Evolutionary conservation across 371 early-diverging fungal genomes (phyloP).

Genomic region (Sporodiniella umbellata): DNA sequence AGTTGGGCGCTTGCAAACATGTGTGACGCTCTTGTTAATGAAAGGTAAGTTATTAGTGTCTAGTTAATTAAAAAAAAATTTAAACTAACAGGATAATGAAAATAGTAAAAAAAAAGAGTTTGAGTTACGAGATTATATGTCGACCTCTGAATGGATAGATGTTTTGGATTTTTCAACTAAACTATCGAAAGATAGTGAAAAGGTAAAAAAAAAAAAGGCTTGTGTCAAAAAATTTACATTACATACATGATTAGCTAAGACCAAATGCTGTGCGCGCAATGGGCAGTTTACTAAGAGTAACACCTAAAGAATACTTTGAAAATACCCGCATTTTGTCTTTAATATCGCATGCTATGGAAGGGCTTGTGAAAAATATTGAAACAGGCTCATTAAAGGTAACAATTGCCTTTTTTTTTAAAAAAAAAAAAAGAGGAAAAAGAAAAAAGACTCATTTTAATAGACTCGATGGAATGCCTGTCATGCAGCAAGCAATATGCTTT

Average conservation of each 20-base stretch:
- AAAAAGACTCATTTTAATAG: constrained; percentile 20
- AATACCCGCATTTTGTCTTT: constrained; percentile 45
- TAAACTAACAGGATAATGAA: not conserved
- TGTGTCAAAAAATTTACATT: too few relatives aligned
- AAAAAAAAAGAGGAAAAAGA: not conserved
- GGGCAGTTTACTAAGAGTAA: constrained; percentile 63
- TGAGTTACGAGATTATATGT: constrained; percentile 32
- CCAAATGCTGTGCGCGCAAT: constrained; percentile 74
- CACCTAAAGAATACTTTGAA: constrained; percentile 48
- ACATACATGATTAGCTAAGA: constrained; percentile 43
- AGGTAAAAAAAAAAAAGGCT: constrained; percentile 30
- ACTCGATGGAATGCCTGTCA: constrained; percentile 85
- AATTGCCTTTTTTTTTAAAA: too few relatives aligned
- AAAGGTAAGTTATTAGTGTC: too few relatives aligned
- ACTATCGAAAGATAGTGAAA: constrained; percentile 73
- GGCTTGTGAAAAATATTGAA: constrained; percentile 66
- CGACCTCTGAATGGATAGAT: constrained; percentile 40
- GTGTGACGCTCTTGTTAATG: constrained; percentile 60
- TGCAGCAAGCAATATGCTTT: constrained; percentile 65
- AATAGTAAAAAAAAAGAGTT: constrained; percentile 30
- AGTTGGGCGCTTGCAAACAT: constrained; percentile 80
- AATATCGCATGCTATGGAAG: constrained; percentile 52
- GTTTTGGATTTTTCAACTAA: constrained; percentile 46
- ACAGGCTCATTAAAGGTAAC: constrained; percentile 71
- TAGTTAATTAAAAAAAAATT: not conserved